Conservation (phyloP, 495 filamentous ascomycete genomes). For the Podospora conica region DNA sequence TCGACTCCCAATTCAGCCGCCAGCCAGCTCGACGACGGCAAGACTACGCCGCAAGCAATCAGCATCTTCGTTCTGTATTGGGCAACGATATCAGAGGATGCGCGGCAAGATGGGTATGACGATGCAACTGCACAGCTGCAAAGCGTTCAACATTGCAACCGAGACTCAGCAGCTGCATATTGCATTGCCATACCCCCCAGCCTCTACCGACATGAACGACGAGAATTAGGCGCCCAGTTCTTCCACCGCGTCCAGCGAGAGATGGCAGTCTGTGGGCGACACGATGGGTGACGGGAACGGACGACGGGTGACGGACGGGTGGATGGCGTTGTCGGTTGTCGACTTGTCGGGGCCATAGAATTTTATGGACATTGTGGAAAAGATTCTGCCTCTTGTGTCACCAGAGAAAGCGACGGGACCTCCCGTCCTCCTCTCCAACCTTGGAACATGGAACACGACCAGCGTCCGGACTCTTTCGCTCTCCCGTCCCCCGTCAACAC, state of each 20-base stretch:
- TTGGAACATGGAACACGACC: not conserved
- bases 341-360: not conserved
- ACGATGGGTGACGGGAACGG: not conserved
- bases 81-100: not conserved
- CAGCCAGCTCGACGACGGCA: not conserved
- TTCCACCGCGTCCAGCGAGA: not conserved
- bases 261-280: not conserved
- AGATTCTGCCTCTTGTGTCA: not conserved
- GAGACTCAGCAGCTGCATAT: not conserved
- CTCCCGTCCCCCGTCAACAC: not conserved
- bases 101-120: not conserved
- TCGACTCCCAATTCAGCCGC: not conserved
- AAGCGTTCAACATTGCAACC: not conserved
- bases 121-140: not conserved
- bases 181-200: not conserved
- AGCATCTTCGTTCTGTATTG: not conserved
- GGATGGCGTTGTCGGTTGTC: not conserved
- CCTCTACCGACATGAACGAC: not conserved
- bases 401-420: not conserved
- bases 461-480: not conserved
- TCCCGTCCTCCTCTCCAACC: not conserved
- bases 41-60: not conserved
- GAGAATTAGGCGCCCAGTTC: not conserved
- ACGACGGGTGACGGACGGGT: no score
- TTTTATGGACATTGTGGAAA: not conserved